Conservation (phyloP, 305 asterid genomes). For the Solanum hybrid region DNA sequence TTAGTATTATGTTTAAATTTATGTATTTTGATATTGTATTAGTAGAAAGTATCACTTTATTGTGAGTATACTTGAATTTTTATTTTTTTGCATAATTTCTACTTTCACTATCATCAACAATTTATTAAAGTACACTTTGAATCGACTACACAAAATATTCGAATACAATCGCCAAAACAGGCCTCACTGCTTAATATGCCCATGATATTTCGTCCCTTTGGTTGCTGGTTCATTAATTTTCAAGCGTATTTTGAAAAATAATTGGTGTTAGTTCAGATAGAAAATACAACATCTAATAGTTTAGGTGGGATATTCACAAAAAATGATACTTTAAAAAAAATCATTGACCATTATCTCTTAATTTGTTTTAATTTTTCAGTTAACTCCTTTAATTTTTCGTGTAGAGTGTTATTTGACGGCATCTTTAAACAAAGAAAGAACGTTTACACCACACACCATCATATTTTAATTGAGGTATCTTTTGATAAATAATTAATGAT, state of each 20-base stretch:
- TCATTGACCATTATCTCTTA: neutral
- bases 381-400: neutral
- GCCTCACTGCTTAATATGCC: neutral
- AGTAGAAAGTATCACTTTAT: neutral
- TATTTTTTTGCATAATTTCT: neutral
- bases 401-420: neutral
- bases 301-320: neutral
- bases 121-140: neutral
- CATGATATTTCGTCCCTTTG: neutral
- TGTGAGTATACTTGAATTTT: neutral
- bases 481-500: no score
- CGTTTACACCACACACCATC: neutral
- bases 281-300: neutral
- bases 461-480: fast-evolving
- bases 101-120: neutral
- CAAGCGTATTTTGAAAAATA: neutral
- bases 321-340: neutral
- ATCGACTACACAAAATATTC: no score
- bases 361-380: neutral
- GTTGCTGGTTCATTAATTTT: neutral
- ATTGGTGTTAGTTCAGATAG: neutral
- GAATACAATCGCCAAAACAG: neutral
- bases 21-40: neutral
- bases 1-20: no score
- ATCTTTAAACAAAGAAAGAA: no score